phyloP scores from a whole-genome alignment of 306 rosid species.

The Sicyos baderoa region DNA sequence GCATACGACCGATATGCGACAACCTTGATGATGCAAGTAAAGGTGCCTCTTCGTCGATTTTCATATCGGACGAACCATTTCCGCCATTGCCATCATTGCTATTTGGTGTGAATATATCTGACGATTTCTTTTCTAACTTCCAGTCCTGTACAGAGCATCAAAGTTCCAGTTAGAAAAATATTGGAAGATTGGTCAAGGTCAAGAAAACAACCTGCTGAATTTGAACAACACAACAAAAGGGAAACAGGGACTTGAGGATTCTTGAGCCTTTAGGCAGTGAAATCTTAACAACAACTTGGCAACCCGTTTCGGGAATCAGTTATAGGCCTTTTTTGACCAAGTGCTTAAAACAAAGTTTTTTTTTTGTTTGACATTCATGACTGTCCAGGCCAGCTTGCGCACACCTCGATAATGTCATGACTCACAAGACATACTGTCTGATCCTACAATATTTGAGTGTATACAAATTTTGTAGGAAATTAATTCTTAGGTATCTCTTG shows the following conservation, averaged over 20 bases:
- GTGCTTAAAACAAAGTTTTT: too few species aligned
- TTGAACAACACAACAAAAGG: not conserved
- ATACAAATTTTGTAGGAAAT: too few species aligned
- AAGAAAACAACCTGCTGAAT: not conserved
- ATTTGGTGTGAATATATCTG: conserved; percentile 47
- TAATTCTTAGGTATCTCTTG: too few species aligned
- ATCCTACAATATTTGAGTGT: too few species aligned
- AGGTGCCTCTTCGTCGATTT: conserved; percentile 61
- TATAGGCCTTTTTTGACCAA: too few species aligned
- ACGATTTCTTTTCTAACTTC: conserved; percentile 71
- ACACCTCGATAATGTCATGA: too few species aligned
- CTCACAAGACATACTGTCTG: too few species aligned
- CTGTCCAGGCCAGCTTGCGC: too few species aligned
- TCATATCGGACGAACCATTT: conserved; percentile 27
- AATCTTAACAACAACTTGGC: too few species aligned
- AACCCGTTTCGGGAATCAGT: too few species aligned
- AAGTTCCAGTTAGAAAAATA: not conserved
- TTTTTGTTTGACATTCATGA: too few species aligned
- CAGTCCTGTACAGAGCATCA: conserved; percentile 50
- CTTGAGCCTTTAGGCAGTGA: not conserved
- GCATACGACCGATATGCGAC: conserved; percentile 65
- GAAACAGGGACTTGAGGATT: not conserved
- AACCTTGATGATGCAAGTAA: conserved; percentile 61
- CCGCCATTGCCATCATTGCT: conserved; percentile 26
- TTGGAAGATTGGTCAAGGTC: not conserved